phyloP scores from a whole-genome alignment of 352 stramenopile species.

The Blastocystis sp. region DNA sequence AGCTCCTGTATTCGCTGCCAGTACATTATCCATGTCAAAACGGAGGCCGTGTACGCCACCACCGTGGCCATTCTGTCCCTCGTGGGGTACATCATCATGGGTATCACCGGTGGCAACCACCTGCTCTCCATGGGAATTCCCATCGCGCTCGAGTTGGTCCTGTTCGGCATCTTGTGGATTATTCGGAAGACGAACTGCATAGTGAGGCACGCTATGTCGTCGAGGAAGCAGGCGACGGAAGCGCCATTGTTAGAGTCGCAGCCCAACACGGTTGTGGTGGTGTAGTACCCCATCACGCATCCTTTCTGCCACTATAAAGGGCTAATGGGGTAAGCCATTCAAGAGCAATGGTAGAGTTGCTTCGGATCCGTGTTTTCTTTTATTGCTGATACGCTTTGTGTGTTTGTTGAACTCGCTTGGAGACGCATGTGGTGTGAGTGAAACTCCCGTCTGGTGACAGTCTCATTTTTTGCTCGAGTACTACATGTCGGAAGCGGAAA shows the following conservation, averaged over 20 bases:
- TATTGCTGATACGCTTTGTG: too few species aligned
- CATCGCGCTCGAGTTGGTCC: neutral
- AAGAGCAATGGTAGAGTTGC: too few species aligned
- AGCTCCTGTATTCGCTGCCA: slow-evolving; percentile 77
- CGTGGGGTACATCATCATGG: slow-evolving; percentile 10
- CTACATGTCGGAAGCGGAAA: slow-evolving; percentile 1
- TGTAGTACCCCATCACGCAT: too few species aligned
- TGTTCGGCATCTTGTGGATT: neutral
- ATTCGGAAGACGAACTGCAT: neutral
- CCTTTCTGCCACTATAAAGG: too few species aligned
- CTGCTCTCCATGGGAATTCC: neutral
- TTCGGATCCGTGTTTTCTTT: too few species aligned
- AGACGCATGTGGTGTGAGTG: too few species aligned
- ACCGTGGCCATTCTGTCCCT: neutral
- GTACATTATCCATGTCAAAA: slow-evolving; percentile 23
- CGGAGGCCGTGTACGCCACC: slow-evolving; percentile 9
- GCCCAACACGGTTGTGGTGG: too few species aligned
- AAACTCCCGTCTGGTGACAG: too few species aligned
- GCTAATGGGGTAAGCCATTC: too few species aligned
- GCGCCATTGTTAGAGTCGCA: neutral
- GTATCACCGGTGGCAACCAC: neutral
- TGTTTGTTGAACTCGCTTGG: too few species aligned
- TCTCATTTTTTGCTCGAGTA: neutral
- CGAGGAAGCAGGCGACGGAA: neutral
- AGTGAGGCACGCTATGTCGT: neutral